Evolutionary conservation across 2,329 filamentous ascomycete species (phyloP), one percentile per base, ranked within the genome.

Genomic region (Tolypocladium nubicola): DNA sequence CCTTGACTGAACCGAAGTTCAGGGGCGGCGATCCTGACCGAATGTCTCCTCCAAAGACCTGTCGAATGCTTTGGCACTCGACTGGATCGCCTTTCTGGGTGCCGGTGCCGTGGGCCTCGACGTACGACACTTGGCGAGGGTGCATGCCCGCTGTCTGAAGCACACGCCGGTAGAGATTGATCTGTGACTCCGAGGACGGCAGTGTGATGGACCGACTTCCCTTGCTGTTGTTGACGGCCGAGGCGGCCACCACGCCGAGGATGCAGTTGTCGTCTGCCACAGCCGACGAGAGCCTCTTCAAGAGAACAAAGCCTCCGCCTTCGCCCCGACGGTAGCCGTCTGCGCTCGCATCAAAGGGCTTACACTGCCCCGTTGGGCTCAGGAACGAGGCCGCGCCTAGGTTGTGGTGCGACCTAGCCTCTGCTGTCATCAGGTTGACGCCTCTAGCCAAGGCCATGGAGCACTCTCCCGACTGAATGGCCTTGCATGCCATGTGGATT

Each of bases 241-340:
- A 73, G 10, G 58, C 62, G 2, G 57, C 52, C 39, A 81, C 75
- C 0, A 78, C 70, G 9, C 70, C 79, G 1, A 75, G 58, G 37
- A 83, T 75, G 3, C 68, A 68, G 60, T 84, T 78, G 1, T 77
- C 76, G 53, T 83, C 80, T 2, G 71, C 72, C 21, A 75, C 56
- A 4, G 82, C 82, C 62, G 78, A 73, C 16, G 71, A 66, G 0
- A 82, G 66, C 1, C 62, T 68, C 66, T 82, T 83, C 0, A 84
- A 59, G 1, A 80, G 60, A 0, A 83, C 60, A 0, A 70, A 61
- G 0, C 64, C 76, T 4, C 72, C 65, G 0, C 76, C 80, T 52
- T 84, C 80, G 0, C 74, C 77, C 2, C 79, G 70, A 9, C 73
- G 78, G 60, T 82, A 83, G 0, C 80, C 81, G 58, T 78, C 72